A percentile compares a stretch with the other conserved stretches of the same genome.
These are phyloP conservation scores for Metarhizium humberi DNA, from an alignment of 2,329 filamentous ascomycete genomes.

Conservation along the genomic window DNA sequence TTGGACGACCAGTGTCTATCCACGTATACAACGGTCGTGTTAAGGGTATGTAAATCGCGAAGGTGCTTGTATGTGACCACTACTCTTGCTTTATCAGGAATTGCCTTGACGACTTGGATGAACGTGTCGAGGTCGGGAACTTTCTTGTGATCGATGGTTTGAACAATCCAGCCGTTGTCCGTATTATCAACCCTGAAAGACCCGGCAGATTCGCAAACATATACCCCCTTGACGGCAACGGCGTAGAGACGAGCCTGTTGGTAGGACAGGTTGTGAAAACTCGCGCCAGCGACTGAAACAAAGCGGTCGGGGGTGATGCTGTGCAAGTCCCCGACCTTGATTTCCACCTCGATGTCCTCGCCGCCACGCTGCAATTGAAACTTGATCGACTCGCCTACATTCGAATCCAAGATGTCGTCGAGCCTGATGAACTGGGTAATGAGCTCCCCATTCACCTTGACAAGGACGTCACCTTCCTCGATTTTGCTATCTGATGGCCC, in stretches of 20 bases:
- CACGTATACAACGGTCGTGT: constrained; percentile 85
- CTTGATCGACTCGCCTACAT: constrained; percentile 67
- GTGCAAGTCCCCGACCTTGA: constrained; percentile 83
- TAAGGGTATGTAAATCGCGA: constrained; percentile 84
- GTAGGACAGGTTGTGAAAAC: constrained; percentile 94
- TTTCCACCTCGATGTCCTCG: constrained; percentile 73
- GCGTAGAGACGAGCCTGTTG: constrained; percentile 95
- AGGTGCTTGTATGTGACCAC: constrained; percentile 96
- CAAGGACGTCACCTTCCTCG: constrained; percentile 85
- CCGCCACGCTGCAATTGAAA: constrained; percentile 84
- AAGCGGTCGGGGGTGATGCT: constrained; percentile 93
- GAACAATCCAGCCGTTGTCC: constrained; percentile 87
- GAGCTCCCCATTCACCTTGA: constrained; percentile 89
- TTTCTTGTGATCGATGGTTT: constrained; percentile 84
- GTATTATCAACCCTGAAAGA: constrained; percentile 91
- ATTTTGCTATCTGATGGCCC: constrained; percentile 82
- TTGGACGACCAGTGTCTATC: constrained; percentile 94
- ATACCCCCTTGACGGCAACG: constrained; percentile 85
- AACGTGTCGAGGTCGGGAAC: constrained; percentile 83
- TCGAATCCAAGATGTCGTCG: constrained; percentile 85
- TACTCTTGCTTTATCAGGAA: constrained; percentile 74
- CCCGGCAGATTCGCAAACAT: constrained; percentile 86
- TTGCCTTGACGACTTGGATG: constrained; percentile 79
- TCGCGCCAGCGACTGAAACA: constrained; percentile 84
- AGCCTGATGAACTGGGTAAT: constrained; percentile 88